Percentiles rank a stretch among this genome's conserved stretches.
Conservation (phyloP, 2,329 filamentous ascomycete genomes). For the Emmonsiellopsis sp. region DNA sequence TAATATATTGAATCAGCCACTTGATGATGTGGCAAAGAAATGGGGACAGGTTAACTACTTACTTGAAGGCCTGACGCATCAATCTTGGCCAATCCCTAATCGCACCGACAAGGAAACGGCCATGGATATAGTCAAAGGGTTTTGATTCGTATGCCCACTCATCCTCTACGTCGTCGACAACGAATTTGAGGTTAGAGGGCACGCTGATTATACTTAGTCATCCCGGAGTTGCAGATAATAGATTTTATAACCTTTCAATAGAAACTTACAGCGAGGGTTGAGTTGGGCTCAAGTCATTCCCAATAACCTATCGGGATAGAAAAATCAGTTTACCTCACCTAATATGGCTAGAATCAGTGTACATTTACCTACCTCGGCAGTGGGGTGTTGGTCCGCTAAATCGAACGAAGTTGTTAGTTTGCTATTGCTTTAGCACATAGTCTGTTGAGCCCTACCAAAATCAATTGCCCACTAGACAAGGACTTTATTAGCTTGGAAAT, state of each 20-base stretch:
- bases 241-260: background rate
- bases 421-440: background rate
- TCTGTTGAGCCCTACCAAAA: slow-evolving; percentile 5
- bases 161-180: slow-evolving; percentile 49
- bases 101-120: slow-evolving; percentile 47
- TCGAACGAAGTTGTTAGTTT: background rate
- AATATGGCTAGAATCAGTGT: background rate
- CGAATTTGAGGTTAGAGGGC: slow-evolving; percentile 46
- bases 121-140: slow-evolving; percentile 50
- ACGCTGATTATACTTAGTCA: slow-evolving; percentile 19
- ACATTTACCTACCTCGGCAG: slow-evolving; percentile 11
- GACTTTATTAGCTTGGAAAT: too few relatives aligned
- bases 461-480: slow-evolving; percentile 15
- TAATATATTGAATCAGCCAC: background rate
- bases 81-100: slow-evolving; percentile 47
- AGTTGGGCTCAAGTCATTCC: background rate
- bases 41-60: background rate
- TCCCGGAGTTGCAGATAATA: background rate
- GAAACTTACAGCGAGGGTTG: background rate
- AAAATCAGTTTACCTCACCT: background rate
- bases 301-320: background rate
- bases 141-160: slow-evolving; percentile 46
- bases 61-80: slow-evolving; percentile 32
- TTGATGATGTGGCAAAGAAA: background rate
- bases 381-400: slow-evolving; percentile 16